Percentiles rank a stretch among this genome's conserved stretches.
Conservation (phyloP, 2,329 filamentous ascomycete genomes). For the Tympanopsis confertula region DNA sequence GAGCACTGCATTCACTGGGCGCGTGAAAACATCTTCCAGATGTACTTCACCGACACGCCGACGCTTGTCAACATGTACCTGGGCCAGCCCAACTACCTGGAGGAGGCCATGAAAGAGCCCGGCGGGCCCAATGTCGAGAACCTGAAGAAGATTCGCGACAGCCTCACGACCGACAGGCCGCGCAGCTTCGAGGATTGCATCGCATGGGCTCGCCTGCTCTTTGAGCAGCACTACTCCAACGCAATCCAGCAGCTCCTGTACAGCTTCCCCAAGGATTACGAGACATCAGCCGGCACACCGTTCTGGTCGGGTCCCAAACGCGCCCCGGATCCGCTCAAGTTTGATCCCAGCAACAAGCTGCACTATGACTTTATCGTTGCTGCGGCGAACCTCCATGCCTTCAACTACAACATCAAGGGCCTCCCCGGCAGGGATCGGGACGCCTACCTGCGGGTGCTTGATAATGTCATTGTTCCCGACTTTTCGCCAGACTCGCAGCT, state of each 20-base stretch:
- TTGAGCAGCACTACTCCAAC: slow-evolving; percentile 95
- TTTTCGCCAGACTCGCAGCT: slow-evolving; percentile 82
- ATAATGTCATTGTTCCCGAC: slow-evolving; percentile 90
- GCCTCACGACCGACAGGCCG: slow-evolving; percentile 82
- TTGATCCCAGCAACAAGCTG: slow-evolving; percentile 71
- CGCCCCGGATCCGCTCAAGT: slow-evolving; percentile 81
- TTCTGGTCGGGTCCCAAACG: slow-evolving; percentile 99
- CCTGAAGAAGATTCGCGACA: slow-evolving; percentile 79
- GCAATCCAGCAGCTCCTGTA: slow-evolving; percentile 88
- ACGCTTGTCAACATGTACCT: slow-evolving; percentile 92
- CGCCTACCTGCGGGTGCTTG: slow-evolving; percentile 68
- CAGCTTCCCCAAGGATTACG: slow-evolving; percentile 93
- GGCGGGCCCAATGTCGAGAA: slow-evolving; percentile 83
- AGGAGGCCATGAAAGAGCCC: slow-evolving; percentile 76
- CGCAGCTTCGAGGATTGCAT: slow-evolving; percentile 92
- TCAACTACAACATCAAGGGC: slow-evolving; percentile 86
- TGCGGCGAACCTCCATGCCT: slow-evolving; percentile 84
- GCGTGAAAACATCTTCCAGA: slow-evolving; percentile 78
- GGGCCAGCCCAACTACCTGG: slow-evolving; percentile 80
- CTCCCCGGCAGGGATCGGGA: slow-evolving; percentile 60
- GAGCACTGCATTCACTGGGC: slow-evolving; percentile 98
- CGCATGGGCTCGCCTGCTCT: slow-evolving; percentile 83
- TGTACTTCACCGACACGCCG: slow-evolving; percentile 81
- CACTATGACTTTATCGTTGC: slow-evolving; percentile 83
- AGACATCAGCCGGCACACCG: slow-evolving; percentile 73